Percentiles rank a stretch among this genome's conserved stretches.
These are phyloP conservation scores for Blastobotrys proliferans DNA, from an alignment of 1,139 yeast genomes.

Conservation along the genomic window DNA sequence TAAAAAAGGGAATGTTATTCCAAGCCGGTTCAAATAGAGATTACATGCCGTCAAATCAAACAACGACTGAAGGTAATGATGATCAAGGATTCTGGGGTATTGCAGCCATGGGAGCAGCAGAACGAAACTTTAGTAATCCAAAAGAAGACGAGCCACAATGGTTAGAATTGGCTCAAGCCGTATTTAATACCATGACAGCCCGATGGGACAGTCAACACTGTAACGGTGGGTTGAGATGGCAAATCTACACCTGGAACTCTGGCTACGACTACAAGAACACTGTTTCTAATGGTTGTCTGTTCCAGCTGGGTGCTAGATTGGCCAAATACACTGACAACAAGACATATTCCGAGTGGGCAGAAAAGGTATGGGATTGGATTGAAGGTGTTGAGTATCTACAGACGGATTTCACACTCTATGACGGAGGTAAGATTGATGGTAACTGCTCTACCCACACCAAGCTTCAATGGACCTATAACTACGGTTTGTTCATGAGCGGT, in stretches of 20 bases:
- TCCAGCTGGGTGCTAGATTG: conserved; percentile 82
- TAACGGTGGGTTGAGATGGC: conserved; percentile 94
- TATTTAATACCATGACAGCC: conserved; percentile 81
- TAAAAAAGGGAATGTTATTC: conserved; percentile 60
- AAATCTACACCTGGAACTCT: conserved; percentile 88
- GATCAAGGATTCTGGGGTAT: conserved; percentile 98
- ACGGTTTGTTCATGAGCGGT: conserved; percentile 76
- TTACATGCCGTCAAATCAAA: conserved; percentile 84
- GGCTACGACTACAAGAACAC: conserved; percentile 92
- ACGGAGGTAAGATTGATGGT: conserved; percentile 65
- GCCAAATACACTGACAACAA: conserved; percentile 73
- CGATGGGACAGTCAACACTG: conserved; percentile 80
- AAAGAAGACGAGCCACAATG: conserved; percentile 52
- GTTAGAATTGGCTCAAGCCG: conserved; percentile 71
- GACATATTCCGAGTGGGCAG: conserved; percentile 77
- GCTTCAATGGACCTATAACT: conserved; percentile 84
- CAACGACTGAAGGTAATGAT: conserved; percentile 96
- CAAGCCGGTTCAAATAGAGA: conserved; percentile 76
- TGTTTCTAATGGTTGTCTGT: conserved; percentile 85
- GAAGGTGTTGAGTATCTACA: conserved; percentile 51
- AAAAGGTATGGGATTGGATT: conserved; percentile 81
- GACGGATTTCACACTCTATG: conserved; percentile 44
- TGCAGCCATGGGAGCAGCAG: conserved; percentile 88
- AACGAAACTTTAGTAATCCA: conserved; percentile 81
- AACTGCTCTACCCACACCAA: conserved; percentile 60